Evolutionary conservation across 352 stramenopile genomes (phyloP).

Genomic region (Pilasporangium apinafurcum): DNA sequence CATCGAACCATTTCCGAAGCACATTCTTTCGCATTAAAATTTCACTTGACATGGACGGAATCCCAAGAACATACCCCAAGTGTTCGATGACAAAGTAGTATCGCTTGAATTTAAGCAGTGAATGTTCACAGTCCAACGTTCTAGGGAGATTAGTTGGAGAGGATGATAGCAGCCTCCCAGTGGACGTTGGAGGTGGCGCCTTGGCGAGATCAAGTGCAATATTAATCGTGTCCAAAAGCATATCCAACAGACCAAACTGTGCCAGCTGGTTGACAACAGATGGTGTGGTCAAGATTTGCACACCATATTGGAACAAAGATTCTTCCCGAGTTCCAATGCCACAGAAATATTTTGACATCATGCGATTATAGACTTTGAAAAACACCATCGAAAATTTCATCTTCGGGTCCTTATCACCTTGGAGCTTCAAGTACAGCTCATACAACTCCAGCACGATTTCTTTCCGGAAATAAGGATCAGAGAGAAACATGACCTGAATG

Average conservation of each 20-base stretch:
- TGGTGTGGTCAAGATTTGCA: conserved; percentile 93
- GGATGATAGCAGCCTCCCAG: conserved; percentile 10
- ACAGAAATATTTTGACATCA: conserved; percentile 87
- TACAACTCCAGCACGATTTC: conserved; percentile 89
- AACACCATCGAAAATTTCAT: conserved; percentile 88
- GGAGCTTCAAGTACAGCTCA: conserved; percentile 92
- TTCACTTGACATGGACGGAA: conserved; percentile 64
- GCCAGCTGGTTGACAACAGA: conserved; percentile 76
- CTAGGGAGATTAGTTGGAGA: conserved; percentile 17
- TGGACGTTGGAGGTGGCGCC: conserved; percentile 15
- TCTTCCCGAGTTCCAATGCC: conserved; percentile 88
- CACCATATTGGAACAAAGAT: conserved; percentile 87
- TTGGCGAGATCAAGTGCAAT: conserved; percentile 68
- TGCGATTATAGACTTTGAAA: conserved; percentile 74
- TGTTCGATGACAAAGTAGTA: conserved; percentile 91
- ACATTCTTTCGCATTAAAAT: conserved; percentile 44
- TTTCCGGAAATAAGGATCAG: conserved; percentile 94
- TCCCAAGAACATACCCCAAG: conserved; percentile 95
- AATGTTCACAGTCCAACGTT: conserved; percentile 87
- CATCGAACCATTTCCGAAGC: conserved; percentile 66
- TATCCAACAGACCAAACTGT: conserved; percentile 58
- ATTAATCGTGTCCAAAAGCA: conserved; percentile 73
- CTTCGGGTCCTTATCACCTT: conserved; percentile 94
- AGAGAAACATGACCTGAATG: conserved; percentile 88
- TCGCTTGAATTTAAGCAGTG: conserved; percentile 89